Percentiles rank a stretch among this genome's conserved stretches.
phyloP scores from a whole-genome alignment of 352 stramenopile species.

The Pythium volutum region DNA sequence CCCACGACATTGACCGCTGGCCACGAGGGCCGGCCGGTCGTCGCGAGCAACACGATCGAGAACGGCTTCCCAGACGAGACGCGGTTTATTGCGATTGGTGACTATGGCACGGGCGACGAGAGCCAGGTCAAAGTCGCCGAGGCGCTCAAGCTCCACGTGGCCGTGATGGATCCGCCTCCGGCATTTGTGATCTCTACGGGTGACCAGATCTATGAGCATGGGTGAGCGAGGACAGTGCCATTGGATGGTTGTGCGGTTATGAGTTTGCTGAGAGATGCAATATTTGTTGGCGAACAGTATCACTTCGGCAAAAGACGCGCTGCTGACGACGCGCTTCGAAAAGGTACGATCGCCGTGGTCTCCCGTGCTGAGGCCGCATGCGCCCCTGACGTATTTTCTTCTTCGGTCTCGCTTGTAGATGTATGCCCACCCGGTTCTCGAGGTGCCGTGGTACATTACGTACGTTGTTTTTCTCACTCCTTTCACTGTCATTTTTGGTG shows the following conservation, averaged over 20 bases:
- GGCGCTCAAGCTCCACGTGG: conserved; percentile 57
- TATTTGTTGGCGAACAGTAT: conserved; percentile 31
- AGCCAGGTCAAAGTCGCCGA: conserved; percentile 58
- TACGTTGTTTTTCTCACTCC: conserved; percentile 29
- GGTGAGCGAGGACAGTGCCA: conserved; percentile 31
- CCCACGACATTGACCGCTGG: conserved; percentile 4
- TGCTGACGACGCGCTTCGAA: conserved; percentile 72
- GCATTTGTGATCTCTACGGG: conserved; percentile 81
- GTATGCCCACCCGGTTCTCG: conserved; percentile 60
- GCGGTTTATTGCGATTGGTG: conserved; percentile 78
- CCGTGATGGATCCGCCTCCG: conserved; percentile 50
- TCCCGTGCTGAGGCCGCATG: background rate
- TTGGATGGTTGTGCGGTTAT: background rate
- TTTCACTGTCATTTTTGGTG: background rate
- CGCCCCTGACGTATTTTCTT: background rate
- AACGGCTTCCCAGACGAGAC: conserved; percentile 54
- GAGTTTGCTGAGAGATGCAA: background rate
- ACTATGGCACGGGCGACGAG: conserved; percentile 73
- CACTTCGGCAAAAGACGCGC: conserved; percentile 45
- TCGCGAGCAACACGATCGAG: conserved; percentile 25
- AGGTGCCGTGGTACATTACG: conserved; percentile 85
- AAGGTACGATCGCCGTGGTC: conserved; percentile 23
- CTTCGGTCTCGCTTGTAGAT: conserved; percentile 39
- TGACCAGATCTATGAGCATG: conserved; percentile 85
- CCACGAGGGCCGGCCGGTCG: conserved; percentile 1